phyloP scores from a whole-genome alignment of 371 early-diverging fungal species.

The Funneliformis caledonium region DNA sequence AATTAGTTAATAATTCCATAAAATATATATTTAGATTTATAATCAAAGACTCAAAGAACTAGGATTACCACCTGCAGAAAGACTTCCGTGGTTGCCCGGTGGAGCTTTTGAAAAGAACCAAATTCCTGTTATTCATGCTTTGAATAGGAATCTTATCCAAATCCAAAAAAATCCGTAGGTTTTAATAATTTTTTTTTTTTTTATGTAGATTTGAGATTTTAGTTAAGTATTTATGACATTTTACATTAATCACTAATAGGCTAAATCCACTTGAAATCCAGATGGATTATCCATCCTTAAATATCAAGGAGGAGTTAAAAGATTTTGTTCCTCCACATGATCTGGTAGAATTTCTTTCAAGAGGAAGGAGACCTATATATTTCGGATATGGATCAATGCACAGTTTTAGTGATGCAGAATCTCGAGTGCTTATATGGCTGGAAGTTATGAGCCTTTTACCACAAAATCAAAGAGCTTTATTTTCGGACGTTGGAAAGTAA shows the following conservation, averaged over 20 bases:
- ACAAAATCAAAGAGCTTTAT: constrained; percentile 8
- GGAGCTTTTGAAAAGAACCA: constrained; percentile 15
- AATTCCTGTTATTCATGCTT: constrained; percentile 11
- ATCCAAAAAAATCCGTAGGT: constrained; percentile 25
- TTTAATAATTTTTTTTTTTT: neutral
- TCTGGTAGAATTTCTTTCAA: neutral
- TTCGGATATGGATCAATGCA: constrained; percentile 22
- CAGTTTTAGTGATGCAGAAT: neutral
- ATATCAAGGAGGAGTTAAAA: neutral
- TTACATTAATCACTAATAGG: neutral
- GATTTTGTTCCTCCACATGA: constrained; percentile 4
- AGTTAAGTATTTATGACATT: neutral
- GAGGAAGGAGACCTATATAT: constrained; percentile 7
- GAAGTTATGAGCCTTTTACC: constrained; percentile 4
- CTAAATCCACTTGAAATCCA: constrained; percentile 3
- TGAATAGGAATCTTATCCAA: constrained; percentile 8
- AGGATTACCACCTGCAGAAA: neutral
- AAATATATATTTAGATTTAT: constrained; percentile 4
- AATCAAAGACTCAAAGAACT: constrained; percentile 20
- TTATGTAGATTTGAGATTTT: neutral
- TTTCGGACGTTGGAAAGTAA: neutral
- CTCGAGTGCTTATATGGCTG: neutral
- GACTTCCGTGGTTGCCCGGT: constrained; percentile 17
- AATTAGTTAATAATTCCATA: neutral
- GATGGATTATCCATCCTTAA: constrained; percentile 16